Conservation (phyloP, 192 early-diverging fungal genomes). For the Gigaspora rosea region DNA sequence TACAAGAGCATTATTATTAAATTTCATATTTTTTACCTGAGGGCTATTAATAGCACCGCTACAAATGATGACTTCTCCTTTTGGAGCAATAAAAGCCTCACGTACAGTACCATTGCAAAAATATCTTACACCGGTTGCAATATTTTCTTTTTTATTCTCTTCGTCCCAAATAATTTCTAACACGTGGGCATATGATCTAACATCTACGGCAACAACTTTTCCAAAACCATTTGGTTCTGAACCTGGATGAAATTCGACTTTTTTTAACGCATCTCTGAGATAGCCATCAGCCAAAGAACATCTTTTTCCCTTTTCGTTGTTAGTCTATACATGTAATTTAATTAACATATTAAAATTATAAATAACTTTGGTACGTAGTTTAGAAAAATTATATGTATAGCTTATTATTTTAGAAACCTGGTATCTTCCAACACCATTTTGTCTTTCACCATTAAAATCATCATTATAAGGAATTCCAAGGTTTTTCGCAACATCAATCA, state of each 20-base stretch:
- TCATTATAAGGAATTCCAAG: not conserved
- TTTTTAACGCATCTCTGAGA: not conserved
- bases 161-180: slow-evolving; percentile 4
- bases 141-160: not conserved
- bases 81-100: slow-evolving; percentile 9
- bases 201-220: not conserved
- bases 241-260: not conserved
- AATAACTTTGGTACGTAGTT: not conserved
- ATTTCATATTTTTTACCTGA: not conserved
- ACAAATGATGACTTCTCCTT: not conserved
- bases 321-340: not conserved
- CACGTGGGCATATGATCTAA: not conserved
- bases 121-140: not conserved
- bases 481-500: not conserved
- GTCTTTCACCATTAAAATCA: slow-evolving; percentile 1
- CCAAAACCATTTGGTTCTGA: not conserved
- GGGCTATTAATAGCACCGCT: not conserved
- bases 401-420: not conserved
- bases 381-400: not conserved
- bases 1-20: not conserved
- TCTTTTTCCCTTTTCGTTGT: not conserved
- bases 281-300: not conserved
- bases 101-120: not conserved
- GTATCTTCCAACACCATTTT: not conserved
- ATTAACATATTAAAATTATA: not conserved